phyloP scores from a whole-genome alignment of 169 alveolate species.

The Plasmodium knowlesi region DNA sequence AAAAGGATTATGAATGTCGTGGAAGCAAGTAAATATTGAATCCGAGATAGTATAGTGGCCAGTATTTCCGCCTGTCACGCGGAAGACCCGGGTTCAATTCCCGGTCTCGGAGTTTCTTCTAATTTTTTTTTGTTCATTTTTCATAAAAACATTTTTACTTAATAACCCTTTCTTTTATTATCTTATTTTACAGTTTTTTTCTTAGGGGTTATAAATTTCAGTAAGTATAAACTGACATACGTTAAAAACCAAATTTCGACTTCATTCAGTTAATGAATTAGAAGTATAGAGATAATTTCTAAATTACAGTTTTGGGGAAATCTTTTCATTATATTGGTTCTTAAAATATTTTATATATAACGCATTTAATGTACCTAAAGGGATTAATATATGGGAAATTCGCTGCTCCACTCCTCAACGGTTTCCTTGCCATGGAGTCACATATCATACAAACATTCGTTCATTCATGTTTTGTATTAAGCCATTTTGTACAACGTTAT shows the following conservation, averaged over 20 bases:
- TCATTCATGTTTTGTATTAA: no score
- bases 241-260: neutral
- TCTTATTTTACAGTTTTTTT: neutral
- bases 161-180: neutral
- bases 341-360: neutral
- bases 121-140: neutral
- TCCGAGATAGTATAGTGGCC: conserved; percentile 90
- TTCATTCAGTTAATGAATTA: neutral
- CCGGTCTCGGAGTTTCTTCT: conserved; percentile 86
- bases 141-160: neutral
- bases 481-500: neutral
- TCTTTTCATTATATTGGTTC: neutral
- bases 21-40: neutral
- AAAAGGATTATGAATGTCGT: neutral
- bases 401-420: neutral
- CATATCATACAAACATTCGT: neutral
- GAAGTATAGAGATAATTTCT: neutral
- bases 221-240: neutral
- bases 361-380: neutral
- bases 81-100: conserved; percentile 92
- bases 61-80: conserved; percentile 93
- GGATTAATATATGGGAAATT: neutral
- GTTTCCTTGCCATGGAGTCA: neutral
- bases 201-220: neutral
- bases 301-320: neutral